Evolutionary conservation across 2,329 filamentous ascomycete genomes (phyloP), one percentile per base, ranked within the genome.

Genomic region (Endothia cerciana): DNA sequence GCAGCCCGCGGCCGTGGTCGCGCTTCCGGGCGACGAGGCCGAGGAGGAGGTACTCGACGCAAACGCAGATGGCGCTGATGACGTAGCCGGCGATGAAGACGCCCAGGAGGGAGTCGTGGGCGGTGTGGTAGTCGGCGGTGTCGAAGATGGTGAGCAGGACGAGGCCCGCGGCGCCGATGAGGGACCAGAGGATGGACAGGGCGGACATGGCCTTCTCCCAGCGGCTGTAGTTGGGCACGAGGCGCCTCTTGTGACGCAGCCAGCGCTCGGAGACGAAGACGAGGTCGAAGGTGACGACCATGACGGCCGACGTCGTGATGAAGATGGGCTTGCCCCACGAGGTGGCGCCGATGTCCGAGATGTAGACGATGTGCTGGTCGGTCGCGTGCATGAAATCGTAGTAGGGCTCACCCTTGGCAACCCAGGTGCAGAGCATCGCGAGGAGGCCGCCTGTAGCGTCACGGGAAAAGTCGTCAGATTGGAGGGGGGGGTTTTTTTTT

Each of bases 31-130:
- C 25, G 17, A 65, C 33, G 15, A 65, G 40, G n/a, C 63, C 63
- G 15, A 65, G 47, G 36, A 65, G 40, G 10, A 43, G 22, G 15
- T 65, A 96, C 76, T 96, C 92, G 78, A 86, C 86, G 80, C 93
- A 96, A 68, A 93, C 89, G 78, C 93, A 93, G 71, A 96, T 85
- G 61, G 93, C 92, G 15, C 89, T 92, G 66, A 96, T 75, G 63
- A 96, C 80, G 75, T 95, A 97, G 30, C 91, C 93, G 17, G 77
- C 87, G 75, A 97, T 92, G 77, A 97, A 97, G 62, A 97, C 78
- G 0, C 84, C 77, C 33, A 97, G 80, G 78, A 94, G 94, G 2
- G 85, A 80, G 72, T 91, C 83, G 74, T 97, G 94, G 59, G 90
- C 74, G 0, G 72, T 78, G 0, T 82, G 81, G 74, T 96, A 86